phyloP scores from a whole-genome alignment of 345 rosid genomes.

The Gossypioides kirkii region DNA sequence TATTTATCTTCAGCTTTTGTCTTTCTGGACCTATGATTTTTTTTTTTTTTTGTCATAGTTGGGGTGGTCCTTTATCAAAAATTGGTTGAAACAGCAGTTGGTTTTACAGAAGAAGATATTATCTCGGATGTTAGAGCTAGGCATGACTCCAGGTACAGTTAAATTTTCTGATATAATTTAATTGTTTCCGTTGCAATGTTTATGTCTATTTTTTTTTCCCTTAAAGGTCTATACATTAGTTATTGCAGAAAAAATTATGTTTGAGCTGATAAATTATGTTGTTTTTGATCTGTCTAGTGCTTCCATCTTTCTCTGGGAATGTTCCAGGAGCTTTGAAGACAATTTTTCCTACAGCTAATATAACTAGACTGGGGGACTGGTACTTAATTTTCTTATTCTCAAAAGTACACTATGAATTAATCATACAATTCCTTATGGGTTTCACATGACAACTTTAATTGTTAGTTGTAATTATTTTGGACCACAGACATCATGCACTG shows the following conservation, averaged over 20 bases:
- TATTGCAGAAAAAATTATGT: background rate
- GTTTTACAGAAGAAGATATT: slow-evolving; percentile 75
- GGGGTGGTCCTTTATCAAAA: slow-evolving; percentile 89
- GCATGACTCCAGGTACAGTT: slow-evolving; percentile 88
- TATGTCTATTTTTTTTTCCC: background rate
- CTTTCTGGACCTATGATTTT: background rate
- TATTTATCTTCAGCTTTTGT: background rate
- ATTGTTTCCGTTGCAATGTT: background rate
- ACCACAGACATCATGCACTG: background rate
- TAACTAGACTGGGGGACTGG: slow-evolving; percentile 90
- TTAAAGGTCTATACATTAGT: background rate
- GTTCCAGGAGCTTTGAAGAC: slow-evolving; percentile 84
- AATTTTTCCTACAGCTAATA: slow-evolving; percentile 73
- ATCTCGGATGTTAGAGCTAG: slow-evolving; percentile 77
- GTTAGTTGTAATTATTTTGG: slow-evolving; percentile 3
- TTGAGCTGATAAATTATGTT: slow-evolving; percentile 3
- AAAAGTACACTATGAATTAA: background rate
- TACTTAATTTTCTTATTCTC: slow-evolving; percentile 25
- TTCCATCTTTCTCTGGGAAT: slow-evolving; percentile 95
- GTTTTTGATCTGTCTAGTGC: slow-evolving; percentile 45
- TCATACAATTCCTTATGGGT: slow-evolving; percentile 1
- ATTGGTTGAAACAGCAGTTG: slow-evolving; percentile 81
- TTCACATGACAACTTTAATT: slow-evolving; percentile 6
- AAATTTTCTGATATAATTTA: background rate
- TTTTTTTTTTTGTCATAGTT: slow-evolving; percentile 39